These are phyloP conservation scores for Fusarium nygamai DNA, from an alignment of 2,329 filamentous ascomycete genomes.

Conservation along the genomic window DNA sequence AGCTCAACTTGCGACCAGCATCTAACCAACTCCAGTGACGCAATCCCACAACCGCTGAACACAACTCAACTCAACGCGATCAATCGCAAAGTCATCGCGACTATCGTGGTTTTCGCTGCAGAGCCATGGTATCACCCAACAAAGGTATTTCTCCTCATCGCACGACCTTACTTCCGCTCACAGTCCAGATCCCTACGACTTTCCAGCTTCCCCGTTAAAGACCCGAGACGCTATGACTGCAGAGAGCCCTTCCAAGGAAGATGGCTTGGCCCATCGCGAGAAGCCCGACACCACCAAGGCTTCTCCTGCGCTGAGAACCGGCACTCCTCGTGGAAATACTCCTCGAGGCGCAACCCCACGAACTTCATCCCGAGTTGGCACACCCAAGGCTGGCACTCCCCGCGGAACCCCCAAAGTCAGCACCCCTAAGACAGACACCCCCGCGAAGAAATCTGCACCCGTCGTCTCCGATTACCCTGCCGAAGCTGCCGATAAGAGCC, in stretches of 20 bases:
- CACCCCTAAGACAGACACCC: conserved; percentile 20
- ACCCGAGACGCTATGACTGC: conserved; percentile 15
- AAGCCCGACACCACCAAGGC: conserved; percentile 15
- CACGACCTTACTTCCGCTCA: not conserved
- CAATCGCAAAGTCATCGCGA: conserved; percentile 15
- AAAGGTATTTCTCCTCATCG: conserved; percentile 19
- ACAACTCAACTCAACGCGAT: not conserved
- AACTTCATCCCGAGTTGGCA: not conserved
- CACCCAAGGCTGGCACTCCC: conserved; percentile 11
- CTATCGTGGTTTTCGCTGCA: not conserved
- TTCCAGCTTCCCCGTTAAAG: conserved; percentile 33
- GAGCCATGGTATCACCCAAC: conserved; percentile 16
- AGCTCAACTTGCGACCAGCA: conserved; percentile 39
- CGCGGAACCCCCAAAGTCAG: conserved; percentile 11
- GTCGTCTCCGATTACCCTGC: not conserved
- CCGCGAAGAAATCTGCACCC: conserved; percentile 1
- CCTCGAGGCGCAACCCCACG: conserved; percentile 21
- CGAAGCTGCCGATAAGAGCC: not conserved
- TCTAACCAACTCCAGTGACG: conserved; percentile 28
- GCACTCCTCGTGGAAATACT: conserved; percentile 12
- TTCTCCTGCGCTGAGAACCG: conserved; percentile 15
- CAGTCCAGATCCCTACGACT: conserved; percentile 39
- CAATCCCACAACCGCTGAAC: conserved; percentile 25
- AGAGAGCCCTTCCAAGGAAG: conserved; percentile 26
- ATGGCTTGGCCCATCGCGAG: conserved; percentile 25